Conservation (phyloP, 441 rosid genomes). For the Aleurites moluccanus region DNA sequence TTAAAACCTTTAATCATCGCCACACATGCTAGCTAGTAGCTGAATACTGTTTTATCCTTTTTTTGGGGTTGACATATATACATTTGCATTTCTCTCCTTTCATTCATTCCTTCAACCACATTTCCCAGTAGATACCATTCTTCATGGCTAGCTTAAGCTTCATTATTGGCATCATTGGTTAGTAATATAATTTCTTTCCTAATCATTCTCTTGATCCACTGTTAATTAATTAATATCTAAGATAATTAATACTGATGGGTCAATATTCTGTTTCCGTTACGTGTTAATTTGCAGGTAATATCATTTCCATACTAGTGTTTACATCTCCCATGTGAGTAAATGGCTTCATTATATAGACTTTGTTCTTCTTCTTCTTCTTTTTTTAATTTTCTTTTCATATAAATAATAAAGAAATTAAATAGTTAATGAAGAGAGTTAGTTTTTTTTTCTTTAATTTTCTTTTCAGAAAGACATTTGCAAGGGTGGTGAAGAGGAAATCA, state of each 20-base stretch:
- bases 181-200: neutral
- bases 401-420: too few relatives aligned
- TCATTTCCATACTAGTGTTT: conserved; percentile 48
- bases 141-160: neutral
- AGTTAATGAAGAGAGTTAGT: too few relatives aligned
- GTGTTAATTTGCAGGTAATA: conserved; percentile 38
- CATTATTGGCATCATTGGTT: neutral
- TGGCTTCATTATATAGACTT: too few relatives aligned
- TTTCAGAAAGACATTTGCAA: conserved; percentile 44
- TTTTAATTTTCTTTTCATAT: neutral
- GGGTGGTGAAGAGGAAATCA: conserved; percentile 50
- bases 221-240: too few relatives aligned
- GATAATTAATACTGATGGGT: too few relatives aligned
- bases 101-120: neutral
- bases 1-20: too few relatives aligned
- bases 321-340: conserved; percentile 52
- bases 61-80: too few relatives aligned
- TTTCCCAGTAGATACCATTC: neutral
- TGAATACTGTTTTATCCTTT: too few relatives aligned
- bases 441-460: too few relatives aligned
- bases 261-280: too few relatives aligned
- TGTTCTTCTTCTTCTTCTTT: neutral
- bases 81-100: neutral
- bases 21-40: too few relatives aligned
- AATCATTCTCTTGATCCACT: too few relatives aligned